Base-by-base conservation (phyloP, 164 flowering plant species). In the Protea cynaroides region DNA sequence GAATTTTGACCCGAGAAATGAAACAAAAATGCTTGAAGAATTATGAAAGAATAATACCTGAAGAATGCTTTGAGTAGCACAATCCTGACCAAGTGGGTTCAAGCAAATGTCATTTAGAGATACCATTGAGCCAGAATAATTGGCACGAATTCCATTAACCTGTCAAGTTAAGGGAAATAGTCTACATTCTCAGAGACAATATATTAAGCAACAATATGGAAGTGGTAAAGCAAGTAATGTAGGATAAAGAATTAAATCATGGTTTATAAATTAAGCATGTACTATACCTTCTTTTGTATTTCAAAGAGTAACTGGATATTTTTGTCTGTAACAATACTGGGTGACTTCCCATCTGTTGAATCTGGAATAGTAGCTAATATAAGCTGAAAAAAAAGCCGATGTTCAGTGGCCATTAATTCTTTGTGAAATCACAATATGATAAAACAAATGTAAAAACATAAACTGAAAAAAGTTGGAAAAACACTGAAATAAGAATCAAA, bases 51-150 rank as follows among this genome's bases (percentile, higher is more conserved):
- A 64, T 47, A 34, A 34, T 68, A 92, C 98, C 94, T 92, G 98
- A 53, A 90, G 79, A 69, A 92, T 82, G 76, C 89, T 92, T 79
- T 92, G 98, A 53, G 91, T 92, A 22, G 94, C 98, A 78, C 98
- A 92, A 70, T 85, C 96, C 63, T 80, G 65, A 47, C 90, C 98
- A 61, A 92, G 82, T 69, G 97, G 98, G 85, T 92, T 92, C 85
- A 90, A 66, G 81, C 98, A 92, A 64, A 92, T 90, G 72, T 92
- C 96, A 23, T 80, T 76, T 52, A 90, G 76, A 64, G 97, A 83
- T 58, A 90, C 79, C 78, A 74, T 64, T 11, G 79, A 63, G n/a
- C 96, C 96, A 76, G 96, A 88, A 77, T 75, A 86, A 75, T 90
- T 92, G 29, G 87, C 97, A 56, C 76, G 83, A 56, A 92, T 77